Conservation (phyloP, 2,329 filamentous ascomycete species). For the Alternaria ventricosa region DNA sequence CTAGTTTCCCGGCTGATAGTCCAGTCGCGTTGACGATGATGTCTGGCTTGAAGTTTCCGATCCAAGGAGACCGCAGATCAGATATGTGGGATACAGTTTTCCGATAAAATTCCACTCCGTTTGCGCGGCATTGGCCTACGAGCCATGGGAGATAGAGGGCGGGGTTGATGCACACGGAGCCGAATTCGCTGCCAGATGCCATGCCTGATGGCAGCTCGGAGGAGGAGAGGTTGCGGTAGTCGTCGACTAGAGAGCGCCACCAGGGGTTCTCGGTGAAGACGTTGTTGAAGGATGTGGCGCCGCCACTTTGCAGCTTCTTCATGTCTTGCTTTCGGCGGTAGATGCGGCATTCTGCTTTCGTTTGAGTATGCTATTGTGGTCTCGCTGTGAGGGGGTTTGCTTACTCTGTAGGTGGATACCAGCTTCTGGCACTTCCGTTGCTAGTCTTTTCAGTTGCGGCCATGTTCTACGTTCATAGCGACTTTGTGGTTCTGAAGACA, state of each 20-base stretch:
- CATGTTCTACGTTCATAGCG: constrained; percentile 40
- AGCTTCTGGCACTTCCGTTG: constrained; percentile 71
- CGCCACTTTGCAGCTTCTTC: constrained; percentile 56
- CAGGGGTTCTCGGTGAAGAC: constrained; percentile 62
- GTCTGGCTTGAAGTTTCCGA: constrained; percentile 63
- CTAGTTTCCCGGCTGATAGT: constrained; percentile 73
- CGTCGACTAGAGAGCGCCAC: constrained; percentile 51
- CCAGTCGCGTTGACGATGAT: constrained; percentile 86
- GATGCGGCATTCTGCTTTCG: neutral
- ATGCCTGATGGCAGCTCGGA: constrained; percentile 64
- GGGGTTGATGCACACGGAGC: constrained; percentile 88
- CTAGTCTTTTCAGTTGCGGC: constrained; percentile 50
- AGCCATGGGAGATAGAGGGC: constrained; percentile 87
- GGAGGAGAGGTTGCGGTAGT: constrained; percentile 51
- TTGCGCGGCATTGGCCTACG: constrained; percentile 74
- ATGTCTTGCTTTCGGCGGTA: constrained; percentile 2
- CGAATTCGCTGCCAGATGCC: constrained; percentile 76
- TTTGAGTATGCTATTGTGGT: neutral
- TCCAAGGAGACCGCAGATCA: constrained; percentile 67
- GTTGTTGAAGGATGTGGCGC: constrained; percentile 55
- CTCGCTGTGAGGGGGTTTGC: constrained; percentile 42
- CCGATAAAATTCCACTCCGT: constrained; percentile 66
- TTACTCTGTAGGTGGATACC: constrained; percentile 75
- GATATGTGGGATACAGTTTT: constrained; percentile 65
- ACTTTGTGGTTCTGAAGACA: constrained; percentile 2